Percentiles rank a stretch among this genome's conserved stretches.
phyloP scores from a whole-genome alignment of 495 filamentous ascomycete genomes.

The Physcia stellaris region DNA sequence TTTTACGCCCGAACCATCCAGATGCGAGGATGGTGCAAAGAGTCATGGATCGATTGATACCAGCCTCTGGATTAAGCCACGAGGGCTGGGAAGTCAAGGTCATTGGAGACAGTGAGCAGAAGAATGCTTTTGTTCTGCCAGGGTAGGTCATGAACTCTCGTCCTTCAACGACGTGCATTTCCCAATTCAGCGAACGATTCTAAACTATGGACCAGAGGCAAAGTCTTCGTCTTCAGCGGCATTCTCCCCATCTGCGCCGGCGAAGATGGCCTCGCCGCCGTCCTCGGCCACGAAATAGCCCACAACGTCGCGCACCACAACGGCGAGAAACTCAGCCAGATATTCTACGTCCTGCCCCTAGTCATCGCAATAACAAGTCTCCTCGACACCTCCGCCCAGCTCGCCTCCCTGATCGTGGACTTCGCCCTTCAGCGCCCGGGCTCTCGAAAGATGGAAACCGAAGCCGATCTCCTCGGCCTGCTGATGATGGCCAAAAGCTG shows the following conservation, averaged over 20 bases:
- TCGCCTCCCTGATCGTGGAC: slow-evolving; percentile 34
- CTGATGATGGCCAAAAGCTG: slow-evolving; percentile 51
- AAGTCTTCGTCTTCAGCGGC: slow-evolving; percentile 85
- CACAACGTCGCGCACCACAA: slow-evolving; percentile 75
- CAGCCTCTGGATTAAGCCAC: slow-evolving; percentile 45
- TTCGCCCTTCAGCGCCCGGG: slow-evolving; percentile 56
- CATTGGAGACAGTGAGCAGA: slow-evolving; percentile 48
- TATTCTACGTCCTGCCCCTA: slow-evolving; percentile 39
- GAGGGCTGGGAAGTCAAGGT: slow-evolving; percentile 72
- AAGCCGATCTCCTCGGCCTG: slow-evolving; percentile 81
- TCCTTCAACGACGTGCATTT: no score
- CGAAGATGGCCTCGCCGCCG: slow-evolving; percentile 68
- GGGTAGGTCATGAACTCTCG: slow-evolving; percentile 41
- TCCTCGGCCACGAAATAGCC: slow-evolving; percentile 89
- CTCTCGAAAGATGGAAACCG: slow-evolving; percentile 53
- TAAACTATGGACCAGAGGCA: no score
- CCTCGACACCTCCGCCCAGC: slow-evolving; percentile 35
- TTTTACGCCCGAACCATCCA: slow-evolving; percentile 40
- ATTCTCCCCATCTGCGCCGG: slow-evolving; percentile 58
- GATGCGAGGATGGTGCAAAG: slow-evolving; percentile 41
- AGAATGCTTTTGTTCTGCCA: slow-evolving; percentile 84
- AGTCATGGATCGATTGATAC: slow-evolving; percentile 61
- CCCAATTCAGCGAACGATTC: no score
- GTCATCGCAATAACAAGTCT: slow-evolving; percentile 36
- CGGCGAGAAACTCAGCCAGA: slow-evolving; percentile 58